A percentile compares a stretch with the other conserved stretches of the same genome.
These are phyloP conservation scores for Nakazawaea sp. DNA, from an alignment of 805 yeast species.

Conservation along the genomic window DNA sequence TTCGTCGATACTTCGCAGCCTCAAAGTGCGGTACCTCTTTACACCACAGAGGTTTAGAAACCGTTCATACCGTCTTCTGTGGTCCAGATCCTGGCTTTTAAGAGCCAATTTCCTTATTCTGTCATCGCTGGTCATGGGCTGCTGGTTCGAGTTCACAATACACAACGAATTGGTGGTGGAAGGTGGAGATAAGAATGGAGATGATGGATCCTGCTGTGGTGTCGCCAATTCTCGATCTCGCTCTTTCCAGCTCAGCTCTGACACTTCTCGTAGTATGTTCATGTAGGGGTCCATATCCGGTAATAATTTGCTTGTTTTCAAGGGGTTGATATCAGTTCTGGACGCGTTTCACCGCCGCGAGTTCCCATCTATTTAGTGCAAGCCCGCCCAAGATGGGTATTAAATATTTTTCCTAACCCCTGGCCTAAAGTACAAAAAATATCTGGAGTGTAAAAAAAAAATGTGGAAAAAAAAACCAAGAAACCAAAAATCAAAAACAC, in stretches of 20 bases:
- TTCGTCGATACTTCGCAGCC: too few relatives aligned
- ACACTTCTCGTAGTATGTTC: slow-evolving; percentile 3
- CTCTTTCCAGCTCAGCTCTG: slow-evolving; percentile 20
- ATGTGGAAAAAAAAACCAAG: too few relatives aligned
- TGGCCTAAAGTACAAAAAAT: too few relatives aligned
- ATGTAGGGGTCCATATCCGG: slow-evolving; percentile 11
- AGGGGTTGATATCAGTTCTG: too few relatives aligned
- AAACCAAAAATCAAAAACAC: too few relatives aligned
- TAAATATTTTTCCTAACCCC: too few relatives aligned
- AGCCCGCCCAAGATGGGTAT: too few relatives aligned
- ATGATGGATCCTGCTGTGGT: slow-evolving; percentile 43
- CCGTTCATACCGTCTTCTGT: slow-evolving; percentile 20
- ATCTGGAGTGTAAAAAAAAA: too few relatives aligned
- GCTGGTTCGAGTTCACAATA: slow-evolving; percentile 25
- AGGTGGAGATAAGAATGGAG: slow-evolving; percentile 47
- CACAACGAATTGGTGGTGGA: slow-evolving; percentile 50
- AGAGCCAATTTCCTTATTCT: slow-evolving; percentile 6
- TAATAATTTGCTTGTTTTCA: too few relatives aligned
- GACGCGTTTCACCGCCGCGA: too few relatives aligned
- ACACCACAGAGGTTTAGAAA: slow-evolving; percentile 18
- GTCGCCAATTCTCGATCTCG: slow-evolving; percentile 34
- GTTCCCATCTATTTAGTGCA: too few relatives aligned
- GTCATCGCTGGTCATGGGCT: slow-evolving; percentile 8
- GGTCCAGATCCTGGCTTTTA: slow-evolving; percentile 18
- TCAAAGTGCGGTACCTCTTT: slow-evolving; percentile 14